These are phyloP conservation scores for Rubroboletus pulcherrimus DNA, from an alignment of 768 basidiomycete genomes.

Conservation along the genomic window DNA sequence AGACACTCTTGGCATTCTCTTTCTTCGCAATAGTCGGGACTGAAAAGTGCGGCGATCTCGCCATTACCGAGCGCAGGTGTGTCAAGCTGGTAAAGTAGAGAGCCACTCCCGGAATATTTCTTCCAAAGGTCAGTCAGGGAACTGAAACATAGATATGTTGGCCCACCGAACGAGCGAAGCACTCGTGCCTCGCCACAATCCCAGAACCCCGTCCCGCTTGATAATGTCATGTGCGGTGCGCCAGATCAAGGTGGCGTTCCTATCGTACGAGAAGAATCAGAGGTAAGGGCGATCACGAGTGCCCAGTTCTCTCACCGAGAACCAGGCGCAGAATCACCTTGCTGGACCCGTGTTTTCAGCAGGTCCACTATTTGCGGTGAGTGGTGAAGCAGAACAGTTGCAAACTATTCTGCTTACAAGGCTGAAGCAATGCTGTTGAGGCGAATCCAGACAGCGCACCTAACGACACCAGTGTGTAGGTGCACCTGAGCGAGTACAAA, in stretches of 20 bases:
- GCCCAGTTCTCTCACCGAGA: conserved; percentile 34
- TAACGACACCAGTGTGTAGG: conserved; percentile 21
- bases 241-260: conserved; percentile 43
- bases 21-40: conserved; percentile 13
- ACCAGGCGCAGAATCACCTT: conserved; percentile 52
- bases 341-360: conserved; percentile 89
- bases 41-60: conserved; percentile 68
- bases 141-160: background rate
- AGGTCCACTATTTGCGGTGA: conserved; percentile 61
- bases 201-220: conserved; percentile 55
- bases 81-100: conserved; percentile 87
- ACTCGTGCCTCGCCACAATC: conserved; percentile 86
- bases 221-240: conserved; percentile 56
- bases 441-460: conserved; percentile 78
- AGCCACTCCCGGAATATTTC: conserved; percentile 92
- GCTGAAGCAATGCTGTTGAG: conserved; percentile 72
- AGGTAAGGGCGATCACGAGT: background rate
- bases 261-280: conserved; percentile 10
- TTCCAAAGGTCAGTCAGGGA: conserved; percentile 27
- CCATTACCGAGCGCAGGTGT: conserved; percentile 74
- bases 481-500: background rate
- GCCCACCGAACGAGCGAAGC: conserved; percentile 71
- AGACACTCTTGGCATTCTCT: conserved; percentile 43
- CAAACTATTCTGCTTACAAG: conserved; percentile 45
- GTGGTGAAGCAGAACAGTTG: background rate